These are phyloP conservation scores for Fragilaria crotonensis DNA, from an alignment of 108 stramenopile genomes.

Conservation along the genomic window DNA sequence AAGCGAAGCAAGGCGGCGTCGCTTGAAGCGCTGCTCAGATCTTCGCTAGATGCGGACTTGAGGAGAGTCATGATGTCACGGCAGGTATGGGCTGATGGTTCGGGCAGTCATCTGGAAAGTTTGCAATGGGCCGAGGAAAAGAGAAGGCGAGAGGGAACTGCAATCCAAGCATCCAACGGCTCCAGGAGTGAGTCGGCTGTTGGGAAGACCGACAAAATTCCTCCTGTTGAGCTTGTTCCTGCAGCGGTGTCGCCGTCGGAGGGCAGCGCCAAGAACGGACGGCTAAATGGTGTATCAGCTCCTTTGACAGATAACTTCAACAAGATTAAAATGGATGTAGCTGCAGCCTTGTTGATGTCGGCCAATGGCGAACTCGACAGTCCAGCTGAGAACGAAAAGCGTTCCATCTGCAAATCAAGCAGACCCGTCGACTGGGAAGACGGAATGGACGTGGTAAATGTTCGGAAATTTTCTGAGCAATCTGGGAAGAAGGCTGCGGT, in stretches of 20 bases:
- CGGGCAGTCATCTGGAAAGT: constrained; percentile 9
- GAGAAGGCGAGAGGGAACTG: background rate
- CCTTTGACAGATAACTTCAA: background rate
- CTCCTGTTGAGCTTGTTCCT: background rate
- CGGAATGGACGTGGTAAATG: background rate
- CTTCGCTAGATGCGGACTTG: constrained; percentile 33
- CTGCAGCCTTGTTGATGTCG: background rate
- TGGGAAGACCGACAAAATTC: background rate
- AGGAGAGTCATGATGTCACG: constrained; percentile 27
- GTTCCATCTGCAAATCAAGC: background rate
- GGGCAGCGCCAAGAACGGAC: background rate
- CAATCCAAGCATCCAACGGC: background rate
- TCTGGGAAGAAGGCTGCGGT: background rate
- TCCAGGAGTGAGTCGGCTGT: background rate
- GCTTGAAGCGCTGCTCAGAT: constrained; percentile 39
- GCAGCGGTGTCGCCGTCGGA: background rate
- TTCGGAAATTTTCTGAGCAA: background rate
- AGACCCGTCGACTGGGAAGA: background rate
- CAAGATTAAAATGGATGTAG: background rate
- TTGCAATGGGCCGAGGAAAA: background rate
- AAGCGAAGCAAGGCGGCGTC: constrained; percentile 28
- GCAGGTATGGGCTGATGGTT: constrained; percentile 21
- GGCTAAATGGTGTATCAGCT: background rate
- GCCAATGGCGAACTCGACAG: background rate
- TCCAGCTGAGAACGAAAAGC: background rate